Percentiles rank a stretch among this genome's conserved stretches.
Conservation (phyloP, 768 basidiomycete genomes). For the Mycena metata region DNA sequence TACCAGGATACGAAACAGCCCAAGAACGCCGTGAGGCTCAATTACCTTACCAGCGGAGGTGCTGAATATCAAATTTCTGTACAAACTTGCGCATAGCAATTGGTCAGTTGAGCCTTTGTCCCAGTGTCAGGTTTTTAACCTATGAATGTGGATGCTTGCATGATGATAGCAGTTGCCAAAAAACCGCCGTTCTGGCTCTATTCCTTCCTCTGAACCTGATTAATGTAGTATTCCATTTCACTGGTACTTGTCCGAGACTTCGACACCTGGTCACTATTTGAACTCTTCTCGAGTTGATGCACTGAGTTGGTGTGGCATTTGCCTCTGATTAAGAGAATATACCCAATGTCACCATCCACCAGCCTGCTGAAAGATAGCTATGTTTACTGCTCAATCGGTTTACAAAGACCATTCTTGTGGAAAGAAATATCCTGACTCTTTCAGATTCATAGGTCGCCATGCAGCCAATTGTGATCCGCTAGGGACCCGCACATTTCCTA, state of each 20-base stretch:
- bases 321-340: not conserved
- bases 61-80: no score
- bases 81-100: no score
- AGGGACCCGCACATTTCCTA: not conserved
- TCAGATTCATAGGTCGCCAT: not conserved
- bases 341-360: not conserved
- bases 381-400: not conserved
- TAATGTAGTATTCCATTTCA: no score
- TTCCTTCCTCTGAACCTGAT: not conserved
- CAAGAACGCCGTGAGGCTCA: no score
- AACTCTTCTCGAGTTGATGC: no score
- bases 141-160: not conserved
- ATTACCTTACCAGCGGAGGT: no score
- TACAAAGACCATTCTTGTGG: not conserved
- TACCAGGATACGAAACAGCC: no score
- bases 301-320: no score
- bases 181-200: not conserved
- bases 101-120: constrained; percentile 1
- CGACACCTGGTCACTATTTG: not conserved
- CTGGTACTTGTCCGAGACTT: constrained; percentile 1
- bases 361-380: not conserved
- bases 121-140: not conserved
- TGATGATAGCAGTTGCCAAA: not conserved
- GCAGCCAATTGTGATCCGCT: not conserved
- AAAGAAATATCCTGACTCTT: not conserved